Base-by-base conservation (phyloP, 768 basidiomycete genomes). In the Rossbeevera mucosa region DNA sequence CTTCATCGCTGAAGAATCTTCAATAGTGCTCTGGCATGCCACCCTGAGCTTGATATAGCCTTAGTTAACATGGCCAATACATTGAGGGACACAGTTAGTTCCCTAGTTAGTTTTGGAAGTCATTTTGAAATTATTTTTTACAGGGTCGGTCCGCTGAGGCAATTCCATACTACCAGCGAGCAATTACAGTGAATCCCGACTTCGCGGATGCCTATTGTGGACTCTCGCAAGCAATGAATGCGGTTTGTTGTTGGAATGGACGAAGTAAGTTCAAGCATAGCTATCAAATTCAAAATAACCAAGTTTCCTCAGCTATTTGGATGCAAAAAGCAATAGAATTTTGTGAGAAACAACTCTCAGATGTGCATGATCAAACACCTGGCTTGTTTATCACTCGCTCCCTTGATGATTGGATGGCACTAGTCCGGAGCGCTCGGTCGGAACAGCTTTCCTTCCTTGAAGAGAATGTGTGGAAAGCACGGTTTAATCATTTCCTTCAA, bases 21-120 rank as follows among this genome's bases (percentile, higher is more conserved):
- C 59, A 64, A 64, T 40, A 66, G 70, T 44, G 76, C 76, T 2
- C 56, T 78, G 14, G 48, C 66, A 33, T 55, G 57, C 36, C 74
- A 78, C 47, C 77, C 77, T 5, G 72, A 75, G 54, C 74, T 78
- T 29, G 79, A 78, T 40, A 74, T 80, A 51, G 78, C 78, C 3
- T 65, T 80, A 9, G 76, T 77, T 14, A 80, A 80, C 50, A 68
- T 80, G 62, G 78, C 73, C 16, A 80, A 78, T 60, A 76, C 76
- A 0, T 60, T 80, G 58, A 79, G 78, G 58, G 78, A 80, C 55
- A 63, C 62, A 50, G 78, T 79, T 30, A 40, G 72, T 48, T 28
- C 21, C 42, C 14, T 42, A 5, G 9, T 36, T 40, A 16, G 11
- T 56, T 33, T 25, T 42, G 2, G 16, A 20, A 16, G 26, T 44